Base-by-base conservation (phyloP, 108 stramenopile species). In the Mediolabrus comicus region DNA sequence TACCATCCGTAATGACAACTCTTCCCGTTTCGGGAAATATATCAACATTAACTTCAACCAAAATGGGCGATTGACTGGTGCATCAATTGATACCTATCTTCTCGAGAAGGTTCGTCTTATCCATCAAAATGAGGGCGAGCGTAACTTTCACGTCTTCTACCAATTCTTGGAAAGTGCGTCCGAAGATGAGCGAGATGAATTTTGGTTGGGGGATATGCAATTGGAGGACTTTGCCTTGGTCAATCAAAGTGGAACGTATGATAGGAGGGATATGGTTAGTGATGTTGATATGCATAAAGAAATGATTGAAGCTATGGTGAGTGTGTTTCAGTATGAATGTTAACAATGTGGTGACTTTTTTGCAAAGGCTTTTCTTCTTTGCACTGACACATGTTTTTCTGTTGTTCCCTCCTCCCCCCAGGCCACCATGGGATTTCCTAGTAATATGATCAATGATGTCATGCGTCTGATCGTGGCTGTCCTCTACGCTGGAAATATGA, bases 81-180 rank as follows among this genome's bases (percentile, higher is more conserved):
- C 93, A 11, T 75, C 79, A 10, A 87, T 95, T 39, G 83, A 90
- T 67, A 91, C 90, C 0, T 95, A 95, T 60, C 77, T 95, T 3
- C 67, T 95, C 59, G 93, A 95, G 71, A 95, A 95, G 64, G 87
- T 87, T 2, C 67, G 93, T 6, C 62, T 95, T 22, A 84, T 92
- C 19, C 63, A 76, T 2, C 93, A 87, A 31, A 67, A 81, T 7
- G 64, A 69, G n/a, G 93, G 93, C 0, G 93, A 97, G 71, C 80
- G 97, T 17, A 97, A 97, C 67, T 97, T 90, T 77, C 97, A 97
- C 63, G 75, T 97, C 24, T 96, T 97, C 79, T 97, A 97, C 73
- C 92, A 96, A 75, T 76, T 75, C 31, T 39, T 83, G 41, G 73
- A 75, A 59, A 81, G 71, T 26, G 79, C 80, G 3, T 29, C 83